Conservation (phyloP, 345 rosid species). For the Eucalyptus pauciflora region DNA sequence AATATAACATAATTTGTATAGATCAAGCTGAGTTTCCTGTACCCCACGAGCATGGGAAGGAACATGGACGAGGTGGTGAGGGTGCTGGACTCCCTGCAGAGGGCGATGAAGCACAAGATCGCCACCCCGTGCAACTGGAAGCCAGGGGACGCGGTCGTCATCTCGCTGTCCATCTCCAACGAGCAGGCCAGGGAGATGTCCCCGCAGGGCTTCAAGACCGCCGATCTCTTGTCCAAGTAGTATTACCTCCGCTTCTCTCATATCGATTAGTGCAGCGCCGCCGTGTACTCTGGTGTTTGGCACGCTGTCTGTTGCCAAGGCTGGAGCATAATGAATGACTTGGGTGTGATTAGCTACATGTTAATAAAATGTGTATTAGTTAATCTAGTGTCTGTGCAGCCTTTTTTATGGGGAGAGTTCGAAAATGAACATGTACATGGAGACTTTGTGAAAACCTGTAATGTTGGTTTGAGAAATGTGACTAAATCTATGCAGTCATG, state of each 20-base stretch:
- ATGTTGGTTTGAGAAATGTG: not conserved
- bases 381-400: not conserved
- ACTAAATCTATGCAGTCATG: not conserved
- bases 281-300: not conserved
- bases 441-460: not conserved
- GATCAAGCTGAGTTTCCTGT: slow-evolving; percentile 73
- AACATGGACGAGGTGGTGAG: slow-evolving; percentile 71
- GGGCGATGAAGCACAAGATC: slow-evolving; percentile 36
- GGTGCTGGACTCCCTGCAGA: slow-evolving; percentile 55
- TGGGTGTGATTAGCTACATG: not conserved
- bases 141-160: slow-evolving; percentile 58
- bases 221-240: slow-evolving; percentile 54
- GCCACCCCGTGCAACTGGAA: slow-evolving; percentile 86
- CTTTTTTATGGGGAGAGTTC: not conserved
- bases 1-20: not conserved
- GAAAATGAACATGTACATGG: not conserved
- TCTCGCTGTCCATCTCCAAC: slow-evolving; percentile 34
- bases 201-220: slow-evolving; percentile 47
- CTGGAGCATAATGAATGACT: not conserved
- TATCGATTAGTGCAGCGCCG: not conserved
- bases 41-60: slow-evolving; percentile 57
- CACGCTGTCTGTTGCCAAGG: not conserved
- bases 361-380: not conserved
- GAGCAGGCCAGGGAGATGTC: slow-evolving; percentile 57
- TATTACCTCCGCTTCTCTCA: slow-evolving; percentile 43